Conservation (phyloP, 352 stramenopile genomes). For the Globisporangium canariense region DNA sequence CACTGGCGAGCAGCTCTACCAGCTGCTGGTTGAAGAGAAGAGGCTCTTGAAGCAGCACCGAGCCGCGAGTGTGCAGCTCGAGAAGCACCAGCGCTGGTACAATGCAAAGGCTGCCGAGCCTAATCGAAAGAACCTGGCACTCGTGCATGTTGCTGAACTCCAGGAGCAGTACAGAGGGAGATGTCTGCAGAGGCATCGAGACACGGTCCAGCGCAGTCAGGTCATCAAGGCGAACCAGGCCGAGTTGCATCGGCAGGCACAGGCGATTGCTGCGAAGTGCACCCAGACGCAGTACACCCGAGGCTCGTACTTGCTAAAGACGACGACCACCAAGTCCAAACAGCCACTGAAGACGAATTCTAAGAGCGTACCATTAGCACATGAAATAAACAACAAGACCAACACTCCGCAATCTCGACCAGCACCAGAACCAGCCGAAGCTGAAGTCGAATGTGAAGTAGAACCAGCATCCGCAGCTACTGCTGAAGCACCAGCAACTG, state of each 20-base stretch:
- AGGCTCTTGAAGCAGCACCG: slow-evolving; percentile 20
- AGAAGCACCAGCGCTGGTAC: slow-evolving; percentile 37
- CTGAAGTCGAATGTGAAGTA: too few relatives aligned
- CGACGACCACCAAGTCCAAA: neutral
- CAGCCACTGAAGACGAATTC: neutral
- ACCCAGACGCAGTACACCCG: slow-evolving; percentile 29
- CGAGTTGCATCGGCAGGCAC: slow-evolving; percentile 25
- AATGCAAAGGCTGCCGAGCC: slow-evolving; percentile 18
- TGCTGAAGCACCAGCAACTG: neutral
- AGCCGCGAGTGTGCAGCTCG: slow-evolving; percentile 13
- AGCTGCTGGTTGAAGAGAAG: slow-evolving; percentile 21
- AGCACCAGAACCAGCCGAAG: neutral
- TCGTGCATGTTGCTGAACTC: slow-evolving; percentile 21
- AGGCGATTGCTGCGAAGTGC: slow-evolving; percentile 21
- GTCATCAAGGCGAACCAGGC: slow-evolving; percentile 17
- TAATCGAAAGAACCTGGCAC: slow-evolving; percentile 6
- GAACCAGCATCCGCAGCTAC: too few relatives aligned
- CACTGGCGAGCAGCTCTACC: slow-evolving; percentile 33
- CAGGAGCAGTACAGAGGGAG: slow-evolving; percentile 5
- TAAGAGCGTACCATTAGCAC: neutral
- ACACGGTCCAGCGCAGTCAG: neutral
- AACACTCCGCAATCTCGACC: neutral
- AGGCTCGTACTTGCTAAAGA: slow-evolving; percentile 46
- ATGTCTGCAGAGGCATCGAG: neutral
- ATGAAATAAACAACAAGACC: neutral